phyloP scores from a whole-genome alignment of 768 basidiomycete genomes.

The Tulasnella sp. region DNA sequence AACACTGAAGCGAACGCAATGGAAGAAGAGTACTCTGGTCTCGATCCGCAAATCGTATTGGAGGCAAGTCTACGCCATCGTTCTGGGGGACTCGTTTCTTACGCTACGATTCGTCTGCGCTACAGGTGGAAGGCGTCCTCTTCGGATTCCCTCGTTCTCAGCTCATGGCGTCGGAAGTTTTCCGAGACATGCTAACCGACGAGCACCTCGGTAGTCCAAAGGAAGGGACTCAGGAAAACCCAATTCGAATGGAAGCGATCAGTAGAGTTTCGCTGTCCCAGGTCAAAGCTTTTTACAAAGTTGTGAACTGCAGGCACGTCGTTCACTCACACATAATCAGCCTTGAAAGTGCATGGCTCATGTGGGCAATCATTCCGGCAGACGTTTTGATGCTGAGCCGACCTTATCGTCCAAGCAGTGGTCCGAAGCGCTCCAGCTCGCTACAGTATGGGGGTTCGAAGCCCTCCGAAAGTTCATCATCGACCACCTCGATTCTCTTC shows the following conservation, averaged over 20 bases:
- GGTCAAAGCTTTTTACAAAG: neutral
- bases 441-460: slow-evolving; percentile 14
- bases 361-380: neutral
- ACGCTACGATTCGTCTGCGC: neutral
- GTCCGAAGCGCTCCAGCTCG: slow-evolving; percentile 12
- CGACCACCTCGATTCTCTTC: neutral
- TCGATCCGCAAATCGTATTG: neutral
- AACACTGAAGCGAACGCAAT: neutral
- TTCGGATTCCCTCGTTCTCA: neutral
- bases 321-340: neutral
- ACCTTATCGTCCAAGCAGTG: neutral
- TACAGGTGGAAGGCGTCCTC: neutral
- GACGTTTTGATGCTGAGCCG: neutral
- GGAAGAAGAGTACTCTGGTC: neutral
- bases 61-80: neutral
- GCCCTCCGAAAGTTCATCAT: neutral
- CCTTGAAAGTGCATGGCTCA: neutral
- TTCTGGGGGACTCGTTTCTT: neutral
- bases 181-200: neutral
- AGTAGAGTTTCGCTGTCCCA: neutral
- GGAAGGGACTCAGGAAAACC: neutral
- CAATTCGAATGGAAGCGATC: neutral
- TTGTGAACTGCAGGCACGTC: neutral
- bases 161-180: neutral
- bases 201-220: neutral